phyloP scores from a whole-genome alignment of 2,329 filamentous ascomycete species.

The Cladosporium phlei region DNA sequence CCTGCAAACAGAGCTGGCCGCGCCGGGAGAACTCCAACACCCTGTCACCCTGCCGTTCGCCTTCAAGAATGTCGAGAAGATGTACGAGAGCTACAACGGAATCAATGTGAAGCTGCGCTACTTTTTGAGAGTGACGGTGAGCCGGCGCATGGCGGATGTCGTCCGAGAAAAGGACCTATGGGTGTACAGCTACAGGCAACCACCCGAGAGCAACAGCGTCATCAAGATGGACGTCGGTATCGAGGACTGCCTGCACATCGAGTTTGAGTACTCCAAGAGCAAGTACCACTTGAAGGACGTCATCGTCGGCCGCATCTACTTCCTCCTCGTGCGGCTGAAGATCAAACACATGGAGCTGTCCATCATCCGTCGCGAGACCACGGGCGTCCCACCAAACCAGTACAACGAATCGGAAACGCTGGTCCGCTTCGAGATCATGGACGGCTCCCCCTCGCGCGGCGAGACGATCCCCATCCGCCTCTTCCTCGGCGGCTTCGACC shows the following conservation, averaged over 20 bases:
- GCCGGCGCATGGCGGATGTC: slow-evolving; percentile 93
- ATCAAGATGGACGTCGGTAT: slow-evolving; percentile 99
- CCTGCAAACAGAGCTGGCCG: slow-evolving; percentile 91
- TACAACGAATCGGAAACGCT: slow-evolving; percentile 99
- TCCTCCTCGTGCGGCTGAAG: slow-evolving; percentile 91
- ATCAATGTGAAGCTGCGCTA: slow-evolving; percentile 99
- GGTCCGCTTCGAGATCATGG: slow-evolving; percentile 99
- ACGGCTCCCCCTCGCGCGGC: slow-evolving; percentile 92
- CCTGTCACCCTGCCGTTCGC: slow-evolving; percentile 99
- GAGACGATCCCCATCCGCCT: slow-evolving; percentile 94
- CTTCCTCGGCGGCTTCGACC: slow-evolving; percentile 94
- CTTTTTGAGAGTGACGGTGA: slow-evolving; percentile 95
- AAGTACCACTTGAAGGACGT: slow-evolving; percentile 99
- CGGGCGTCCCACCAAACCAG: slow-evolving; percentile 92
- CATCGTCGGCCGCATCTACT: slow-evolving; percentile 97
- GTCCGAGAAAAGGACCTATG: slow-evolving; percentile 99
- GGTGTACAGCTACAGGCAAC: slow-evolving; percentile 98
- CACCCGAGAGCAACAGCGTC: slow-evolving; percentile 93
- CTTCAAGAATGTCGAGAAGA: slow-evolving; percentile 99
- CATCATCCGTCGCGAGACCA: slow-evolving; percentile 95
- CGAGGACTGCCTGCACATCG: slow-evolving; percentile 97
- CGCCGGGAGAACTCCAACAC: slow-evolving; percentile 95
- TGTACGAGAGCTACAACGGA: slow-evolving; percentile 98
- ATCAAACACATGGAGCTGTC: slow-evolving; percentile 99
- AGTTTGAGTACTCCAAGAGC: slow-evolving; percentile 98